Evolutionary conservation across 495 filamentous ascomycete species (phyloP), one percentile per base, ranked within the genome.

Genomic region (Neurospora sp.): DNA sequence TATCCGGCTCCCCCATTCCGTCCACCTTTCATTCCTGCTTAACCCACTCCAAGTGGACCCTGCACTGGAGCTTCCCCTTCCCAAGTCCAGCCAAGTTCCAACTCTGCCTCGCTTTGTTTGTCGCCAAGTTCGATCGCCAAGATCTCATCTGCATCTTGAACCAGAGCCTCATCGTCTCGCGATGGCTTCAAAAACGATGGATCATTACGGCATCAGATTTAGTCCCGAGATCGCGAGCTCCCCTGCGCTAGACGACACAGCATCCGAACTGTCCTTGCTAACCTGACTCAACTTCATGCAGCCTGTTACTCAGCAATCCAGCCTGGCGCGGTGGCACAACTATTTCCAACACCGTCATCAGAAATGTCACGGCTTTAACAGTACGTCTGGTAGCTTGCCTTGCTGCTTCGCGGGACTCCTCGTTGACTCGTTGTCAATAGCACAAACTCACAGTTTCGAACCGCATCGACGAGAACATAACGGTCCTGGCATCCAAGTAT

Each of bases 401-500:
- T 70, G 40, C 27, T 62, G 39, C 37, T 18, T 7, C 16, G 23
- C 42, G 38, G 20, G 5, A 20, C 37, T 37, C 12, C 40, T 18
- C 35, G 40, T 72, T 69, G 71, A 42, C 54, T 35, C 54, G 54
- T 16, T 62, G 54, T 35, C 54, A 18, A 31, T 35, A 62, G 54
- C 7, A 70, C 42, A 44, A 27, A 20, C 41, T 31, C 2, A 70
- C 75, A 93, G 91, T 84, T 82, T 87, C 88, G 27, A 86, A 90
- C 75, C 84, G 85, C 60, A 80, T 91, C 54, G 78, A 87, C 35
- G 83, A 83, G 72, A 89, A 89, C 72, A 86, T 95, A 40, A 92
- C 88, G 31, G 94, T 92, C 2, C 85, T 97, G 14, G 92, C 92
- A 5, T 86, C 86, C 71, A 89, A 88, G 71, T 86, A 85, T 73